These are phyloP conservation scores for Prunus campanulata DNA, from an alignment of 306 rosid species.

Conservation along the genomic window DNA sequence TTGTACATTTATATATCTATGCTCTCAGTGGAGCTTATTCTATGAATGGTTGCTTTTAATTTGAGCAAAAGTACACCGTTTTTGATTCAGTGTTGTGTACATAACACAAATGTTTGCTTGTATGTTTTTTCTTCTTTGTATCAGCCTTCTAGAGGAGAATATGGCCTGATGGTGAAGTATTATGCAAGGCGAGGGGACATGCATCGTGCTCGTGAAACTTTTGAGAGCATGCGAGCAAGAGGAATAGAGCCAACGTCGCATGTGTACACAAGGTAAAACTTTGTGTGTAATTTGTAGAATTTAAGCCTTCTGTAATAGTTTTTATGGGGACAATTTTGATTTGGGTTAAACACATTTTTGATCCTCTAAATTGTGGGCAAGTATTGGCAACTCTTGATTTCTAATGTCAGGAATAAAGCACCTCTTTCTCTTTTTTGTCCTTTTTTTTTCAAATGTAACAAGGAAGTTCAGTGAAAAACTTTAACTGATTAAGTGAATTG, in stretches of 20 bases:
- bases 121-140: slow-evolving; percentile 23
- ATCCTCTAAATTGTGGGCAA: neutral
- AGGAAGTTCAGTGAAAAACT: neutral
- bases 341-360: neutral
- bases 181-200: slow-evolving; percentile 94
- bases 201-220: slow-evolving; percentile 89
- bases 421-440: neutral
- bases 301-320: neutral
- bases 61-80: neutral
- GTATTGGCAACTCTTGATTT: neutral
- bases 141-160: slow-evolving; percentile 95
- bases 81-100: neutral
- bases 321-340: neutral
- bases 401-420: neutral
- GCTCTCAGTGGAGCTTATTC: neutral
- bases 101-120: neutral
- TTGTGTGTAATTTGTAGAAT: neutral
- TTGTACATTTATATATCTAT: neutral
- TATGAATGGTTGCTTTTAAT: slow-evolving; percentile 3
- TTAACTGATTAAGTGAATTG: neutral
- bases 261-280: slow-evolving; percentile 79
- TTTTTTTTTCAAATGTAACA: neutral
- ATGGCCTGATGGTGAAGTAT: slow-evolving; percentile 87
- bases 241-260: slow-evolving; percentile 92
- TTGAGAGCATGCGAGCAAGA: slow-evolving; percentile 95